A percentile compares a stretch with the other conserved stretches of the same genome.
These are phyloP conservation scores for Pythium brassicae DNA, from an alignment of 352 stramenopile species.

Conservation along the genomic window DNA sequence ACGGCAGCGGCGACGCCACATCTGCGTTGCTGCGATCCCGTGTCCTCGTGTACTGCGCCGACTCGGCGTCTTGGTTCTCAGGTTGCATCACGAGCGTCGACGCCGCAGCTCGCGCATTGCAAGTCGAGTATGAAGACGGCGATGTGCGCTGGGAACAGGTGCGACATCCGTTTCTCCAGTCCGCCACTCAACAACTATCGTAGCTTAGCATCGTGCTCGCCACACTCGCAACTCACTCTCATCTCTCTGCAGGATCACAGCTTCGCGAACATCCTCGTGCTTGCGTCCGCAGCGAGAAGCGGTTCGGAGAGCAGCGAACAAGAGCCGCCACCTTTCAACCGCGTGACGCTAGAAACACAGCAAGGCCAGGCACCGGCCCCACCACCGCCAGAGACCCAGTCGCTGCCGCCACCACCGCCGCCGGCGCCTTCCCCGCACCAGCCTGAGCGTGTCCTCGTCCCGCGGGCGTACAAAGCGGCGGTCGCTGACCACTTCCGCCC, in stretches of 20 bases:
- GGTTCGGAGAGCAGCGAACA: not conserved
- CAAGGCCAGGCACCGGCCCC: not conserved
- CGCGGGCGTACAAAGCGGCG: conserved; percentile 26
- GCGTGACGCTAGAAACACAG: not conserved
- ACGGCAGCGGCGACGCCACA: not conserved
- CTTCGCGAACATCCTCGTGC: conserved; percentile 34
- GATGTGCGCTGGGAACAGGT: conserved; percentile 44
- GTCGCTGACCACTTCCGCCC: conserved; percentile 39
- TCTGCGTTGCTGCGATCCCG: conserved; percentile 5
- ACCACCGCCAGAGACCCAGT: not conserved
- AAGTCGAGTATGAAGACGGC: conserved; percentile 46
- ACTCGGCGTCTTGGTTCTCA: conserved; percentile 36
- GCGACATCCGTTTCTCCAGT: not conserved
- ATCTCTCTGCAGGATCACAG: conserved; percentile 15
- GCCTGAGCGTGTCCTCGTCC: conserved; percentile 22
- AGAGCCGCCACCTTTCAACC: not conserved
- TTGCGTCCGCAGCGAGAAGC: not conserved
- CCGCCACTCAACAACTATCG: not conserved
- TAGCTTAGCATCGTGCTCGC: too few species aligned
- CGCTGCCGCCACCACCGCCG: conserved; percentile 1
- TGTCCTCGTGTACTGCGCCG: conserved; percentile 35
- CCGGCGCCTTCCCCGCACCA: conserved; percentile 1
- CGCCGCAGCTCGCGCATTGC: conserved; percentile 13
- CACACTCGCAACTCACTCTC: not conserved
- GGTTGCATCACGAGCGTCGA: conserved; percentile 21